These are phyloP conservation scores for Termitomyces heimii DNA, from an alignment of 768 basidiomycete species.

Conservation along the genomic window DNA sequence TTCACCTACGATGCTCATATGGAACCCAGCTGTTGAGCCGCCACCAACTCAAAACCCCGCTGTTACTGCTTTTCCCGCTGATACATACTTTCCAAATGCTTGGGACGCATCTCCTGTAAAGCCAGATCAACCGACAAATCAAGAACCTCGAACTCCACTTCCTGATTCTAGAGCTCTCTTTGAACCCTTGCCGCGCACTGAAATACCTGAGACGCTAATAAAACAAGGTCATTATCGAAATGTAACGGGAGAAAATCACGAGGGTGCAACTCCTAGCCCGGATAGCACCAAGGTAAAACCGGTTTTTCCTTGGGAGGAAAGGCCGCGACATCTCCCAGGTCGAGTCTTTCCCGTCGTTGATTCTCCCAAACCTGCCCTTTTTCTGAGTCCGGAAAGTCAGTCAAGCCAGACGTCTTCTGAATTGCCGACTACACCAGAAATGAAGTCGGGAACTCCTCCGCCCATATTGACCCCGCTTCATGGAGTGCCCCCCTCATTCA, in stretches of 20 bases:
- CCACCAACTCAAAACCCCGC: conserved; percentile 62
- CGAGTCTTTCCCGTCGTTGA: conserved; percentile 73
- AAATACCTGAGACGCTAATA: conserved; percentile 63
- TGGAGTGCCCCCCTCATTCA: conserved; percentile 52
- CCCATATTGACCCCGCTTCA: conserved; percentile 34
- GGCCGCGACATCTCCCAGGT: conserved; percentile 56
- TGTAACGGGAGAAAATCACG: conserved; percentile 45
- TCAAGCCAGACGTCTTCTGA: conserved; percentile 31
- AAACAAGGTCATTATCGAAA: conserved; percentile 70
- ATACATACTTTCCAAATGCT: conserved; percentile 76
- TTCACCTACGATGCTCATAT: conserved; percentile 64
- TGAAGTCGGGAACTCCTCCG: conserved; percentile 15
- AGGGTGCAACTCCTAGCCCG: conserved; percentile 45
- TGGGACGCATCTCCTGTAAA: conserved; percentile 68
- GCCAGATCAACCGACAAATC: conserved; percentile 28
- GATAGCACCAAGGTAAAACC: conserved; percentile 67
- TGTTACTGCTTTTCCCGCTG: conserved; percentile 55
- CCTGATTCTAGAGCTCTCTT: conserved; percentile 49
- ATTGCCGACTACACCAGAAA: conserved; percentile 31
- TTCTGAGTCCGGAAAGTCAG: conserved; percentile 31
- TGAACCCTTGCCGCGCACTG: conserved; percentile 49
- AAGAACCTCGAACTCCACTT: conserved; percentile 26
- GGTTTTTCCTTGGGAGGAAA: conserved; percentile 95
- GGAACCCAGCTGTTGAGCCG: conserved; percentile 78
- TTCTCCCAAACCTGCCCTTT: conserved; percentile 42